Conservation (phyloP, 164 flowering plant genomes). For the Tetrastigma voinierianum region DNA sequence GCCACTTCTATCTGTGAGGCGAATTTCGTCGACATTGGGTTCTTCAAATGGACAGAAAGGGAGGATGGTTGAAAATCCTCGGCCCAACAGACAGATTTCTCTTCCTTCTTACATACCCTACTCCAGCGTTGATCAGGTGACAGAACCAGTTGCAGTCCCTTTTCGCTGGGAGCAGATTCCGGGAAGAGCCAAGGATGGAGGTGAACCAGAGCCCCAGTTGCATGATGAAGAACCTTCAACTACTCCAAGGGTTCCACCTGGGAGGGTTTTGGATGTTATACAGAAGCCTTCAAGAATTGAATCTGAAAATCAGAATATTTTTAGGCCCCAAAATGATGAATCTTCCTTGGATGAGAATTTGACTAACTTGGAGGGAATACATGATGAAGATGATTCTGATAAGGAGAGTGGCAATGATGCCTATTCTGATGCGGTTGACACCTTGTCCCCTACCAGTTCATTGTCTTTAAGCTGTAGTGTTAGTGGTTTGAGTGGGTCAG, state of each 20-base stretch:
- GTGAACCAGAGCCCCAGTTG: conserved; percentile 3
- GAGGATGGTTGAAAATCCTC: conserved; percentile 13
- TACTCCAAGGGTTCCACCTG: conserved; percentile 38
- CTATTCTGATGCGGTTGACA: conserved; percentile 49
- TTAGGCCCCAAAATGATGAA: conserved; percentile 10
- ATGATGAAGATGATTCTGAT: conserved; percentile 19
- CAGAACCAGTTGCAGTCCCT: conserved; percentile 59
- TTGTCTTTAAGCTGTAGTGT: conserved; percentile 40
- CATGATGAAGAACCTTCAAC: conserved; percentile 14
- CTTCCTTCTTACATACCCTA: conserved; percentile 16
- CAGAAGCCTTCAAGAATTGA: conserved; percentile 12
- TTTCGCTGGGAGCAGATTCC: conserved; percentile 75
- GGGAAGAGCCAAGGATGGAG: conserved; percentile 39
- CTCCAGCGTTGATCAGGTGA: conserved; percentile 28
- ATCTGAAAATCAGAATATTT: conserved; percentile 8
- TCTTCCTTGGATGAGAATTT: conserved; percentile 11
- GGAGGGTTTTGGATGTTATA: conserved; percentile 12
- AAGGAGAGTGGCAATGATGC: conserved; percentile 29
- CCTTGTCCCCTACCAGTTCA: conserved; percentile 32
- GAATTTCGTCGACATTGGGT: conserved; percentile 22
- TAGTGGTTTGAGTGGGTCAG: conserved; percentile 43
- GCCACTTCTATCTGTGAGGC: conserved; percentile 59
- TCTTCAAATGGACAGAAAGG: conserved; percentile 9
- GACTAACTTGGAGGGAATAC: conserved; percentile 16
- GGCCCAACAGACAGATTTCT: conserved; percentile 13